Evolutionary conservation across 1,139 yeast genomes (phyloP).

Genomic region (Taphrina flavorubra): DNA sequence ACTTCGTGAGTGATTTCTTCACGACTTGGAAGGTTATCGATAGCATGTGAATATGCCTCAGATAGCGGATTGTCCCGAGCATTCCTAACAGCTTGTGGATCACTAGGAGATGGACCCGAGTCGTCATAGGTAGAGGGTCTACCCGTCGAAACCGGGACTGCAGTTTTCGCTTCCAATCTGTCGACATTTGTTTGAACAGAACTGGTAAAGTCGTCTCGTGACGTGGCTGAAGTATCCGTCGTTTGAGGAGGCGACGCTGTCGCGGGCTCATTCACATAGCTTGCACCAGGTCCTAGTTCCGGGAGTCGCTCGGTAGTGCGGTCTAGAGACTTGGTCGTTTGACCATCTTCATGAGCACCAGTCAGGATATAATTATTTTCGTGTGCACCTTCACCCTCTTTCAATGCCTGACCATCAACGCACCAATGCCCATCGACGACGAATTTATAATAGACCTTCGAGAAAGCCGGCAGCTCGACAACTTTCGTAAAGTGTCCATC

Average conservation of each 20-base stretch:
- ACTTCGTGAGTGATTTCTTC: conserved; percentile 24
- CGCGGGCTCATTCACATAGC: conserved; percentile 18
- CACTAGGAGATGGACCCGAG: conserved; percentile 29
- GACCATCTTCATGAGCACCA: conserved; percentile 9
- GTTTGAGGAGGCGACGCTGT: not conserved
- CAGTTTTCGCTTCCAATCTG: not conserved
- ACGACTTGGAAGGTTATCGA: conserved; percentile 4
- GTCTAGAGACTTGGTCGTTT: conserved; percentile 1
- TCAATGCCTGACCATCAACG: conserved; percentile 26
- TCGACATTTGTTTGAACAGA: conserved; percentile 9
- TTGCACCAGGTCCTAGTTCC: conserved; percentile 20
- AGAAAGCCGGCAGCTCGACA: conserved; percentile 27
- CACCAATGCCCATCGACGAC: conserved; percentile 39
- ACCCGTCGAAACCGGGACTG: not conserved
- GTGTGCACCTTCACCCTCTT: conserved; percentile 39
- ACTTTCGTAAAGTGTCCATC: conserved; percentile 26
- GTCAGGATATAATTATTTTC: conserved; percentile 33
- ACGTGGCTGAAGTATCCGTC: not conserved
- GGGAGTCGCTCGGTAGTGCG: not conserved
- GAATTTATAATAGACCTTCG: conserved; percentile 34
- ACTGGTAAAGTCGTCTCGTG: conserved; percentile 9
- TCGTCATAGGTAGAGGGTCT: conserved; percentile 8
- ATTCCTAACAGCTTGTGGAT: conserved; percentile 24
- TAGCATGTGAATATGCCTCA: conserved; percentile 1
- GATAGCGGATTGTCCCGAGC: conserved; percentile 26